phyloP scores from a whole-genome alignment of 108 stramenopile species.

The Cyclotella choctawhatcheeana region DNA sequence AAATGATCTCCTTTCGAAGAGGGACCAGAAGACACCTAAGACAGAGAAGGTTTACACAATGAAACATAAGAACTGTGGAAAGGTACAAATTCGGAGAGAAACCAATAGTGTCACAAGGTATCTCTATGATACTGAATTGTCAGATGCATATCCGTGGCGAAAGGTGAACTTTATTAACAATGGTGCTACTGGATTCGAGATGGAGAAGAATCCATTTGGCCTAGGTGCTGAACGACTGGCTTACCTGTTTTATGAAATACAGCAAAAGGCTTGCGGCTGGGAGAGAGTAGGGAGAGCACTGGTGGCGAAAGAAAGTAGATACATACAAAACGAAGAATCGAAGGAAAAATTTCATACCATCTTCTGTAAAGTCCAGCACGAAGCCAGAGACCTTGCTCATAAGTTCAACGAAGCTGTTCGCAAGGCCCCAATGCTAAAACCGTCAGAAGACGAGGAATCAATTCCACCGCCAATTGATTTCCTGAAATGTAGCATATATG shows the following conservation, averaged over 20 bases:
- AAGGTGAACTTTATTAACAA: slow-evolving; percentile 28
- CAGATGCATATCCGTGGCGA: slow-evolving; percentile 31
- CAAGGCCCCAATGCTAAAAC: slow-evolving; percentile 27
- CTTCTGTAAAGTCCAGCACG: slow-evolving; percentile 42
- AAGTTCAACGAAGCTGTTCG: slow-evolving; percentile 42
- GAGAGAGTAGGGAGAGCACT: slow-evolving; percentile 33
- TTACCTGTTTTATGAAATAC: slow-evolving; percentile 42
- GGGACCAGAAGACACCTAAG: slow-evolving; percentile 19
- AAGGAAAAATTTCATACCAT: slow-evolving; percentile 45
- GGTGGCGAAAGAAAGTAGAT: slow-evolving; percentile 48
- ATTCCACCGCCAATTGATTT: slow-evolving; percentile 42
- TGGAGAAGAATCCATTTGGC: slow-evolving; percentile 52
- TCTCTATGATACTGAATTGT: slow-evolving; percentile 18
- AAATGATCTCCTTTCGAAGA: slow-evolving; percentile 30
- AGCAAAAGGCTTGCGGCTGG: slow-evolving; percentile 21
- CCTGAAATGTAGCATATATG: slow-evolving; percentile 49
- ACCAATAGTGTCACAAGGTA: slow-evolving; percentile 32
- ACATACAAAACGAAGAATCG: slow-evolving; percentile 39
- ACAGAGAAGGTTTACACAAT: slow-evolving; percentile 39
- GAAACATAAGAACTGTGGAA: slow-evolving; percentile 29
- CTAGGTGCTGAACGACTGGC: slow-evolving; percentile 53
- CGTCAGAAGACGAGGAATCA: slow-evolving; percentile 37
- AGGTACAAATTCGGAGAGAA: slow-evolving; percentile 24
- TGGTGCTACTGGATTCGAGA: slow-evolving; percentile 30
- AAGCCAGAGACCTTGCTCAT: slow-evolving; percentile 33